Conservation (phyloP, 192 early-diverging fungal species). For the Backusella parvicylindrica region DNA sequence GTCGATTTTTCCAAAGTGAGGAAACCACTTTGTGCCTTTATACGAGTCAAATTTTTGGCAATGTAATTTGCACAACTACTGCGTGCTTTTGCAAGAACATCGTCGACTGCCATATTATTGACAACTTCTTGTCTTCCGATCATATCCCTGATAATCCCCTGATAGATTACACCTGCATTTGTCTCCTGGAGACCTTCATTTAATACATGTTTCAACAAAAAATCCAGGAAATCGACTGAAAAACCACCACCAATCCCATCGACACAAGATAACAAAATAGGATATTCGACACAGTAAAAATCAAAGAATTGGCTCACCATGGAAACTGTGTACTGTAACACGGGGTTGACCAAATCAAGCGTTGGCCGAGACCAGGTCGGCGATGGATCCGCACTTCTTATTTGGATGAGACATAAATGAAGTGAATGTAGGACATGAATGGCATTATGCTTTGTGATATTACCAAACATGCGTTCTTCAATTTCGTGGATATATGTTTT, state of each 20-base stretch:
- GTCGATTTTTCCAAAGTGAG: conserved; percentile 20
- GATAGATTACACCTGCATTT: conserved; percentile 30
- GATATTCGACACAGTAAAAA: conserved; percentile 31
- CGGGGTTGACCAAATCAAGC: conserved; percentile 20
- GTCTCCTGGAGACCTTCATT: conserved; percentile 23
- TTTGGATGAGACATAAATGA: conserved; percentile 24
- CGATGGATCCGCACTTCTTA: conserved; percentile 25
- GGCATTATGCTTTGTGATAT: conserved; percentile 27
- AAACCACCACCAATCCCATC: conserved; percentile 36
- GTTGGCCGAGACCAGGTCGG: conserved; percentile 28
- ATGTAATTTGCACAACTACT: conserved; percentile 22
- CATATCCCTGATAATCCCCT: conserved; percentile 33
- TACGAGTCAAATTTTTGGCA: background rate
- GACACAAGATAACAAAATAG: conserved; percentile 33
- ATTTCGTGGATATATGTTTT: conserved; percentile 16
- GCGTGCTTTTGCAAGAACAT: conserved; percentile 19
- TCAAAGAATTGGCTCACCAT: conserved; percentile 25
- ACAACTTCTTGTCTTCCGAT: conserved; percentile 31
- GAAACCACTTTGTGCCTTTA: conserved; percentile 23
- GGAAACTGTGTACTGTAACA: conserved; percentile 17
- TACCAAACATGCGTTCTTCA: background rate
- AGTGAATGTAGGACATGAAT: conserved; percentile 30
- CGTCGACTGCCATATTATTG: conserved; percentile 33
- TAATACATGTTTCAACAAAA: conserved; percentile 21
- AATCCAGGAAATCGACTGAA: conserved; percentile 35